A percentile compares a stretch with the other conserved stretches of the same genome.
phyloP scores from a whole-genome alignment of 1,284 basidiomycete genomes.

The Tylopilus sp. region DNA sequence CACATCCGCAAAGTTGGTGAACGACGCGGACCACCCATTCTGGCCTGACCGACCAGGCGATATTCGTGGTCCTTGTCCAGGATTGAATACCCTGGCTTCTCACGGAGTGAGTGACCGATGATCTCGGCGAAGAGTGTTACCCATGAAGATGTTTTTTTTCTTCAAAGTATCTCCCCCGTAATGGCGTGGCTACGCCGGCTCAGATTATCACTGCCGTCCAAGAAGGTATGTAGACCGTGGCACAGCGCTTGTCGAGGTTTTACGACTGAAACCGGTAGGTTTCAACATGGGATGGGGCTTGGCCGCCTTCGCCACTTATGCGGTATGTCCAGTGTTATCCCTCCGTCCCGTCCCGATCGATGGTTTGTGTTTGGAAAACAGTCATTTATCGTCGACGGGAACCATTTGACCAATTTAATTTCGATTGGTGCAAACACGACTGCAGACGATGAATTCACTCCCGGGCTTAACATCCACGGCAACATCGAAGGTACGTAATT shows the following conservation, averaged over 20 bases:
- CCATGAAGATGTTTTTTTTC: neutral
- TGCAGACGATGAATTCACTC: constrained; percentile 6
- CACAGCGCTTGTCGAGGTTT: neutral
- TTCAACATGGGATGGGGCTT: constrained; percentile 29
- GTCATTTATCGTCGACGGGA: constrained; percentile 26
- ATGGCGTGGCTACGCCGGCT: constrained; percentile 23
- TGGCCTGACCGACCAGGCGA: constrained; percentile 20
- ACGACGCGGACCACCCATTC: constrained; percentile 26
- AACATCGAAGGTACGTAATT: constrained; percentile 20
- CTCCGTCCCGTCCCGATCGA: neutral
- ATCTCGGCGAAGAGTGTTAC: neutral
- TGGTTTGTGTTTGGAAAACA: constrained; percentile 2
- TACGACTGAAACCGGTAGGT: constrained; percentile 6
- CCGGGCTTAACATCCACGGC: constrained; percentile 22
- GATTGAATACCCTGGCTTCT: constrained; percentile 46
- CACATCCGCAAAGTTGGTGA: constrained; percentile 29
- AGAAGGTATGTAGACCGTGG: constrained; percentile 9
- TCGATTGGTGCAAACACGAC: constrained; percentile 28
- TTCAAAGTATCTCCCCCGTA: constrained; percentile 22
- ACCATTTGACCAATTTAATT: constrained; percentile 31
- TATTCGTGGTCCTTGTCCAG: constrained; percentile 47
- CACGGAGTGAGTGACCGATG: constrained; percentile 31
- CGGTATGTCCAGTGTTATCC: constrained; percentile 10
- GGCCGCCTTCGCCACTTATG: constrained; percentile 26
- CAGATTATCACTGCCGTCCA: constrained; percentile 29